phyloP scores from a whole-genome alignment of 345 rosid genomes.

The Nephelium lappaceum region DNA sequence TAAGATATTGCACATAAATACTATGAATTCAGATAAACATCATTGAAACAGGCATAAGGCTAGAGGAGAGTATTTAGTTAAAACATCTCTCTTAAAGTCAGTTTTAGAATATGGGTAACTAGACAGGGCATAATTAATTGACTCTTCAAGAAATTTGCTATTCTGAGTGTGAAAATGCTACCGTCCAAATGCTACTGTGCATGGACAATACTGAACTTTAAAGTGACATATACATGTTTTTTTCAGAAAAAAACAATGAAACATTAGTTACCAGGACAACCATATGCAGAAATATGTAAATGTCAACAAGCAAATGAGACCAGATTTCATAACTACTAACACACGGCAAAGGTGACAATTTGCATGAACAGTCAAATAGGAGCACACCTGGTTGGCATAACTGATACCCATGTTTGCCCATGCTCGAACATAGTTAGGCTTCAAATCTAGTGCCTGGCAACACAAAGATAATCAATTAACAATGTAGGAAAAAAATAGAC shows the following conservation, averaged over 20 bases:
- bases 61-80: neutral
- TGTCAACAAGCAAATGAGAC: neutral
- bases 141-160: neutral
- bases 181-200: neutral
- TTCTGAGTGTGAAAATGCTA: neutral
- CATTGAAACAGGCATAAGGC: neutral
- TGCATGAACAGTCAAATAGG: conserved; percentile 4
- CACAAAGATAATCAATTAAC: conserved; percentile 1
- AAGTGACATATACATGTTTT: neutral
- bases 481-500: neutral
- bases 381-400: conserved; percentile 93
- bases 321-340: neutral
- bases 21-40: neutral
- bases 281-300: neutral
- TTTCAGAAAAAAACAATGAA: neutral
- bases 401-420: conserved; percentile 99
- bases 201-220: neutral
- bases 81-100: neutral
- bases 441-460: conserved; percentile 92
- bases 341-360: neutral
- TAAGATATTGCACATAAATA: neutral
- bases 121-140: neutral
- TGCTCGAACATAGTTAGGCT: conserved; percentile 99
- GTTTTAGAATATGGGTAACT: neutral
- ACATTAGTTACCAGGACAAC: neutral